A percentile compares a stretch with the other conserved stretches of the same genome.
Evolutionary conservation across 306 rosid species (phyloP).

Genomic region (Glycyrrhiza uralensis): DNA sequence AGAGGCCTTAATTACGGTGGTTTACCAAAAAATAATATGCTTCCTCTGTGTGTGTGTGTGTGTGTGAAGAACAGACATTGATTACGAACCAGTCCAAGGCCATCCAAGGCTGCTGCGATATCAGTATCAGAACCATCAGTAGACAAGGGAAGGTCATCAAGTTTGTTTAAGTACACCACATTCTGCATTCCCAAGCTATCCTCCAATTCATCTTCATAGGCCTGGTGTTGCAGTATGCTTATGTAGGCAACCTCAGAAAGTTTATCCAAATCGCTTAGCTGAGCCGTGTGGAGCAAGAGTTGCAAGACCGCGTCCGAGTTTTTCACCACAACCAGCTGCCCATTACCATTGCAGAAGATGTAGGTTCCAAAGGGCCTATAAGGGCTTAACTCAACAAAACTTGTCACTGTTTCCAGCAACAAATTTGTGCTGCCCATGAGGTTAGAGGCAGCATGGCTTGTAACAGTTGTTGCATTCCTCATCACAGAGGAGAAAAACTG

Average conservation of each 20-base stretch:
- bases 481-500: slow-evolving; percentile 46
- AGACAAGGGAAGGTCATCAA: slow-evolving; percentile 45
- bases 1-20: too few species aligned
- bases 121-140: slow-evolving; percentile 20
- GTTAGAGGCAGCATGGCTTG: slow-evolving; percentile 60
- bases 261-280: slow-evolving; percentile 28
- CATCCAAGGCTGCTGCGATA: slow-evolving; percentile 43
- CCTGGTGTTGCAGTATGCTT: slow-evolving; percentile 50
- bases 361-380: slow-evolving; percentile 81
- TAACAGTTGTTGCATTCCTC: slow-evolving; percentile 45
- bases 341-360: slow-evolving; percentile 48
- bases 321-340: slow-evolving; percentile 38
- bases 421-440: slow-evolving; percentile 72
- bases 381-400: slow-evolving; percentile 60
- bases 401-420: slow-evolving; percentile 47
- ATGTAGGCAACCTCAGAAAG: slow-evolving; percentile 13
- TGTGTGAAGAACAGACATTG: background rate
- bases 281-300: slow-evolving; percentile 53
- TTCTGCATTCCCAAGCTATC: slow-evolving; percentile 35
- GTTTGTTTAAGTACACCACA: slow-evolving; percentile 31
- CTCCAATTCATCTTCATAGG: slow-evolving; percentile 33
- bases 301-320: slow-evolving; percentile 77
- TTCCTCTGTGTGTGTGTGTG: too few species aligned
- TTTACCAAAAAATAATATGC: too few species aligned
- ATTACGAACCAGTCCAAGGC: slow-evolving; percentile 82